Conservation (phyloP, 495 filamentous ascomycete species). For the Umbilicaria muhlenbergii region DNA sequence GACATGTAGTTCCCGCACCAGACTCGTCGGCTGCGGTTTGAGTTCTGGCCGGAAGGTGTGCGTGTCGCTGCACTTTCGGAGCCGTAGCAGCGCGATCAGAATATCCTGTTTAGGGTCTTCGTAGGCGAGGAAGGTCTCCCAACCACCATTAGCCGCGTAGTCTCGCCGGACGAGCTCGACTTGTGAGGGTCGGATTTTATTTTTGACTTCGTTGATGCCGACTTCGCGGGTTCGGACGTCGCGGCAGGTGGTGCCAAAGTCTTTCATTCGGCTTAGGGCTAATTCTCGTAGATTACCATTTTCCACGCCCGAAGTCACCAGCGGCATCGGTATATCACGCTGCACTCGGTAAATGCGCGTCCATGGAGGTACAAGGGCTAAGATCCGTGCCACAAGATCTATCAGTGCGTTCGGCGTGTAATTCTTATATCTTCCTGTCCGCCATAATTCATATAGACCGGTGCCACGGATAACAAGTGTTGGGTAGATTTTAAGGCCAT, state of each 20-base stretch:
- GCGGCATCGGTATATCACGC: slow-evolving; percentile 95
- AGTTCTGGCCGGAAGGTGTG: slow-evolving; percentile 88
- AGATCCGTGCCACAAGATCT: slow-evolving; percentile 85
- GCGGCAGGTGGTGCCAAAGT: slow-evolving; percentile 92
- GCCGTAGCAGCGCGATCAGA: slow-evolving; percentile 74
- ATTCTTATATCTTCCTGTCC: slow-evolving; percentile 93
- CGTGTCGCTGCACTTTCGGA: slow-evolving; percentile 77
- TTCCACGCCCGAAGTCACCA: slow-evolving; percentile 92
- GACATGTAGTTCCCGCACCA: slow-evolving; percentile 90
- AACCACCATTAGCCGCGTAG: slow-evolving; percentile 87
- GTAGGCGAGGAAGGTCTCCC: slow-evolving; percentile 97
- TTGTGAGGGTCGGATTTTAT: slow-evolving; percentile 93
- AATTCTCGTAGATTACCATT: slow-evolving; percentile 94
- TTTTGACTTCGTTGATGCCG: slow-evolving; percentile 95
- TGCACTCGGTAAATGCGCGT: slow-evolving; percentile 97
- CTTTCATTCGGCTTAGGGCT: slow-evolving; percentile 89
- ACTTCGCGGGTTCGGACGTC: slow-evolving; percentile 97
- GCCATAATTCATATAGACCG: slow-evolving; percentile 92
- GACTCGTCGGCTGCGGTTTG: slow-evolving; percentile 67
- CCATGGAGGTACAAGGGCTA: slow-evolving; percentile 92
- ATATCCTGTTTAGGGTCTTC: slow-evolving; percentile 99
- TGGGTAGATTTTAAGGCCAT: slow-evolving; percentile 95
- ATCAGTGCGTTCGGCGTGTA: slow-evolving; percentile 95
- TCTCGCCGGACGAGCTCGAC: slow-evolving; percentile 93
- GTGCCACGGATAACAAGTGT: slow-evolving; percentile 96